These are phyloP conservation scores for Chenopodium formosanum DNA, from an alignment of 148 eudicot species.

Conservation along the genomic window DNA sequence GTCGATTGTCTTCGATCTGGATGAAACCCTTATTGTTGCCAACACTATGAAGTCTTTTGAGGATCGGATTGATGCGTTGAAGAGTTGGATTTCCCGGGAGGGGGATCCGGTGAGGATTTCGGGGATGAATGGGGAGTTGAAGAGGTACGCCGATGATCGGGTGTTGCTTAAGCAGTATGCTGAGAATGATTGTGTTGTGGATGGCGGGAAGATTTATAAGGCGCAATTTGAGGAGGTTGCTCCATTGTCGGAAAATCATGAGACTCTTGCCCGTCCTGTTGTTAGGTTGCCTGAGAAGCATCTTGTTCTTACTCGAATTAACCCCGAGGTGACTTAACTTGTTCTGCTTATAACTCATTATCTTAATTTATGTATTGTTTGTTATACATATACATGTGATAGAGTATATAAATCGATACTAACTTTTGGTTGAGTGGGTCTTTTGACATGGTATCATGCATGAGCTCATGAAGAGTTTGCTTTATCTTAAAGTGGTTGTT, in stretches of 20 bases:
- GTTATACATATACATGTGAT: neutral
- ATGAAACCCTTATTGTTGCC: conserved; percentile 91
- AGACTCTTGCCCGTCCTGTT: conserved; percentile 64
- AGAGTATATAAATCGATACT: no score
- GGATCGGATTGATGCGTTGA: conserved; percentile 69
- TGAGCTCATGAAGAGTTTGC: no score
- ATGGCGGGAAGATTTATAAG: conserved; percentile 54
- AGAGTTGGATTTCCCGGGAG: conserved; percentile 64
- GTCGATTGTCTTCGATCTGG: conserved; percentile 71
- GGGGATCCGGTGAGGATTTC: conserved; percentile 56
- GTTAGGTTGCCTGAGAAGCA: conserved; percentile 74
- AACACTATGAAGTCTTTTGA: conserved; percentile 92
- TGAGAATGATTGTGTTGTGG: conserved; percentile 62
- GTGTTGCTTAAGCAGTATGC: conserved; percentile 73
- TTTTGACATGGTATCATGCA: no score
- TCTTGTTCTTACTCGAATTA: conserved; percentile 85
- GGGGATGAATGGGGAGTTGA: conserved; percentile 81
- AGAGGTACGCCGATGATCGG: conserved; percentile 69
- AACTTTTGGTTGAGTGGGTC: no score
- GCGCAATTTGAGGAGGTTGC: conserved; percentile 73
- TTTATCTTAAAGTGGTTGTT: no score
- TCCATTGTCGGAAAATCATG: conserved; percentile 42
- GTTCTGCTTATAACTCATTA: neutral
- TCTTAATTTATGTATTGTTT: neutral
- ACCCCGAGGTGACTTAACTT: conserved; percentile 72